phyloP scores from a whole-genome alignment of 768 basidiomycete genomes.

The Clathrus columnatus region DNA sequence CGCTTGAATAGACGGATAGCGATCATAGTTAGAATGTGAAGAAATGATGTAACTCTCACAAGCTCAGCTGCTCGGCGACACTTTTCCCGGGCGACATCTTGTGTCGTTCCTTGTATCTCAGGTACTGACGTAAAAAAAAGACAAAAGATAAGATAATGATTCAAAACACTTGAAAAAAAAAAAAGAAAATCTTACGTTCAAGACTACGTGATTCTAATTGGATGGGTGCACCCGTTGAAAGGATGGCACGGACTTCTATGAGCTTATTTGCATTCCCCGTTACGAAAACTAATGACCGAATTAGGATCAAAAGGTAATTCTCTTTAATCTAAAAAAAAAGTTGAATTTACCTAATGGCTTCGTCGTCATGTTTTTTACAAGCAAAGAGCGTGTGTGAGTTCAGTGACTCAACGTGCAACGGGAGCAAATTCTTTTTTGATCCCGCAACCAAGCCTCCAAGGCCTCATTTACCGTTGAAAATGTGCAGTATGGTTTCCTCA shows the following conservation, averaged over 20 bases:
- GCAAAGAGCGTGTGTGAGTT: neutral
- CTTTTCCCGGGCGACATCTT: constrained; percentile 84
- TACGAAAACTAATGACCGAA: constrained; percentile 60
- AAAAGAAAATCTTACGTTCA: constrained; percentile 50
- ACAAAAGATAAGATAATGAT: too few relatives aligned
- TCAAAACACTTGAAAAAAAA: neutral
- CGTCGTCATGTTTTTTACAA: neutral
- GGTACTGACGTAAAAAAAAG: constrained; percentile 49
- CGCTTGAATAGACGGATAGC: too few relatives aligned
- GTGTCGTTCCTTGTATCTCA: constrained; percentile 88
- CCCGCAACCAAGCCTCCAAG: too few relatives aligned
- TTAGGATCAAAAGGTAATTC: neutral
- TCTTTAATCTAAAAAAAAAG: neutral
- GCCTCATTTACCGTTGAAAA: too few relatives aligned
- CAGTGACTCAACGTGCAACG: too few relatives aligned
- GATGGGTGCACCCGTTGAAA: constrained; percentile 59
- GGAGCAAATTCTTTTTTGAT: too few relatives aligned
- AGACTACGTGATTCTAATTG: constrained; percentile 70
- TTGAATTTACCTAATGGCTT: constrained; percentile 1
- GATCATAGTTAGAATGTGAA: neutral
- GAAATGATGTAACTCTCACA: constrained; percentile 34
- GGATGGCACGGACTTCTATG: constrained; percentile 77
- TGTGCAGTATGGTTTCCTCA: too few relatives aligned
- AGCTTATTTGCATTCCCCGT: constrained; percentile 94
- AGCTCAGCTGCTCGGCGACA: constrained; percentile 78